These are phyloP conservation scores for Microsporum ferrugineum DNA, from an alignment of 2,329 filamentous ascomycete genomes.

Conservation along the genomic window DNA sequence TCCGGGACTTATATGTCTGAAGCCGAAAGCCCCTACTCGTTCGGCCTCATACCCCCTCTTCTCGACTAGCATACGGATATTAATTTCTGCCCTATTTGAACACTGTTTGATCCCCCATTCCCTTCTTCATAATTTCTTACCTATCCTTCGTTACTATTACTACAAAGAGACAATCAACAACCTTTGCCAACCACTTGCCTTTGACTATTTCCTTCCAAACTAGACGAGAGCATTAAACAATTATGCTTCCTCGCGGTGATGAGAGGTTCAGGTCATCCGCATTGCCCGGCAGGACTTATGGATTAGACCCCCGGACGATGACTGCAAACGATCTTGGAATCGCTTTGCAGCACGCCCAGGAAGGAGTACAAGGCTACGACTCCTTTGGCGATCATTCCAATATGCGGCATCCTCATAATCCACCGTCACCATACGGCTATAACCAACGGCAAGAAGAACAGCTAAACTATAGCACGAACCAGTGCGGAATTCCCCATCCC, in stretches of 20 bases:
- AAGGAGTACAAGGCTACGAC: constrained; percentile 13
- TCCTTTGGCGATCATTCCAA: constrained; percentile 7
- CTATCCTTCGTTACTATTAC: neutral
- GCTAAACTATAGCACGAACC: neutral
- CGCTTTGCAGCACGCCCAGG: constrained; percentile 15
- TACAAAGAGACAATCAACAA: neutral
- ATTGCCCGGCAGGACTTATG: constrained; percentile 12
- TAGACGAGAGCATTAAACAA: neutral
- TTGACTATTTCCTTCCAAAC: neutral
- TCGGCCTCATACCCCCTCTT: neutral
- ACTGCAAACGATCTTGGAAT: constrained; percentile 15
- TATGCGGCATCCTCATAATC: neutral
- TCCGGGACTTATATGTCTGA: neutral
- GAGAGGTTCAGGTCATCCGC: constrained; percentile 12
- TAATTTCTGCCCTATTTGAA: neutral
- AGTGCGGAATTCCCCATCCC: neutral
- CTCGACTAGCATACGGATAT: neutral
- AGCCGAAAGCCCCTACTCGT: neutral
- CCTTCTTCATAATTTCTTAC: neutral
- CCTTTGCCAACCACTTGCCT: neutral
- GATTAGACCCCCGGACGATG: constrained; percentile 14
- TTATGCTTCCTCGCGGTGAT: constrained; percentile 10
- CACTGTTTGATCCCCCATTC: neutral
- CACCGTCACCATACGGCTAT: neutral
- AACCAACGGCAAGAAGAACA: neutral